Evolutionary conservation across 164 flowering plant species (phyloP), one percentile per base, ranked within the genome.

Genomic region (Euptelea pleiosperma): DNA sequence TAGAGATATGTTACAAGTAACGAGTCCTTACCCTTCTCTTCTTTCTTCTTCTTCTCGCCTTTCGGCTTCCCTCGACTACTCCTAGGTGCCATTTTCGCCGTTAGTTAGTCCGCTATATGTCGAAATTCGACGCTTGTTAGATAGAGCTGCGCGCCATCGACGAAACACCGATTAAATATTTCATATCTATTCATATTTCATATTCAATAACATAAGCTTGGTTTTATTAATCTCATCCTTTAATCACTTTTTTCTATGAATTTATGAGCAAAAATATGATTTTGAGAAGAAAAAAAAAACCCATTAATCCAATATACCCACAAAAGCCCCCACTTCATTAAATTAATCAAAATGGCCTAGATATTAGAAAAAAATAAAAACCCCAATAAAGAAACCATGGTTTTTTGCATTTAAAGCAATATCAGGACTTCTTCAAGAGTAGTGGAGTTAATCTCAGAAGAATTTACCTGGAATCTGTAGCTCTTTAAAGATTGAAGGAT

Each of bases 1-100:
- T 24, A 3, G 16, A 3, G 21, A 3, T 24, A 12, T 10, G 11
- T 8, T 36, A 31, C 4, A n/a, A 30, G 25, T 14, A 45, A 35
- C n/a, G 28, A 54, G 14, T 31, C 22, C 15, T 14, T 79, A 90
- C 96, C 87, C 75, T 90, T 90, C 68, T 93, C 96, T 75, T 93
- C 99, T 60, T 93, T 90, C 91, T 87, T 91, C 93, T 88, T 93
- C 94, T 87, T 89, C 62, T 93, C 97, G 46, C 91, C 94, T 66
- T 81, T 93, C 0, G 81, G 44, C 84, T 90, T 93, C 40, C 92
- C 91, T 1, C 93, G 82, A n/a, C 75, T 78, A 62, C 70, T 78
- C 69, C 70, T 84, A 0, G 94, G 97, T 49, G 99, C 96, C 99
- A 93, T 92, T 79, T 73, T 60, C 48, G 39, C 48, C 53, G 37